Conservation (phyloP, 495 filamentous ascomycete species). For the Tetracladium marchalianum region DNA sequence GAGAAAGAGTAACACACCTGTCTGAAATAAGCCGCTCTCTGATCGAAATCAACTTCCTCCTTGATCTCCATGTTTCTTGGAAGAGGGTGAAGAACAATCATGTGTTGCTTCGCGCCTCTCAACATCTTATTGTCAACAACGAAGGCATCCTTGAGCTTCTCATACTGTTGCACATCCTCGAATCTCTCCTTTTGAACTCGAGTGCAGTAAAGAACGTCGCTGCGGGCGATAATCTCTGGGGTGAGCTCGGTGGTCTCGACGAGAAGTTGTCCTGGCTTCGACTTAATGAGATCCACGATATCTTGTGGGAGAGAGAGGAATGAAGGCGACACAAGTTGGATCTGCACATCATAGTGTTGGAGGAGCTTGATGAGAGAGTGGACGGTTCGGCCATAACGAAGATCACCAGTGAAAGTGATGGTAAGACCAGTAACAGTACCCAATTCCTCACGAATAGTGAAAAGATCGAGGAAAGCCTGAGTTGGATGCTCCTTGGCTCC, state of each 20-base stretch:
- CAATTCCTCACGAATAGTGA: constrained; percentile 95
- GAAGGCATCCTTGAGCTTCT: constrained; percentile 77
- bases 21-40: constrained; percentile 95
- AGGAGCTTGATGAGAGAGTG: constrained; percentile 91
- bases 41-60: constrained; percentile 96
- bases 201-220: constrained; percentile 92
- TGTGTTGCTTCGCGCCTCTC: constrained; percentile 80
- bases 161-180: constrained; percentile 64
- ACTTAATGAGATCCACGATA: constrained; percentile 59
- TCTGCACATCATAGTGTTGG: constrained; percentile 83
- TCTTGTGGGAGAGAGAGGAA: constrained; percentile 66
- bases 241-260: constrained; percentile 68
- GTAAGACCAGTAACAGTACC: constrained; percentile 89
- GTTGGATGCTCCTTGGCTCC: constrained; percentile 93
- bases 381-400: constrained; percentile 86
- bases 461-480: constrained; percentile 96
- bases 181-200: constrained; percentile 96
- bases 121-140: constrained; percentile 84
- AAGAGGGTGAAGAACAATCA: constrained; percentile 91
- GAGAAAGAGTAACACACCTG: constrained; percentile 57
- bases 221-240: constrained; percentile 69
- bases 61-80: constrained; percentile 85
- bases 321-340: constrained; percentile 82
- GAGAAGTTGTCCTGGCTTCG: constrained; percentile 65
- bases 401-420: constrained; percentile 90